These are phyloP conservation scores for Plasmodium coatneyi DNA, from an alignment of 169 alveolate genomes.

Conservation along the genomic window DNA sequence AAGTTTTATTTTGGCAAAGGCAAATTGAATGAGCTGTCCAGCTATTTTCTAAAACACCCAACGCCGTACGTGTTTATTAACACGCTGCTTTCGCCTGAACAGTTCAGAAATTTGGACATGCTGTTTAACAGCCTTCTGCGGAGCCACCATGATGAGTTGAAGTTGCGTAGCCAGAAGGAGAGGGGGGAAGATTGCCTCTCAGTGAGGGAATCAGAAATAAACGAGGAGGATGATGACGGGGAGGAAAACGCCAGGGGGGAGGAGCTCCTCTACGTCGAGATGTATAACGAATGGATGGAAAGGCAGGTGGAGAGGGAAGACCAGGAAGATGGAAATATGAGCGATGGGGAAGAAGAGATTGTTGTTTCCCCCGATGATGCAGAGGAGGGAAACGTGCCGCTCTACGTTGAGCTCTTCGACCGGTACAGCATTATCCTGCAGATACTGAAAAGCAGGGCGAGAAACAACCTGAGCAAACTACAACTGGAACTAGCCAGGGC, in stretches of 20 bases:
- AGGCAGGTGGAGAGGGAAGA: slow-evolving; percentile 18
- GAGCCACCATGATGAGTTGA: slow-evolving; percentile 53
- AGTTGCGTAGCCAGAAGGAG: slow-evolving; percentile 1
- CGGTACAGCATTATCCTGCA: slow-evolving; percentile 88
- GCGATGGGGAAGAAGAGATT: neutral
- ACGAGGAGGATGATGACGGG: neutral
- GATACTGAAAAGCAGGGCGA: slow-evolving; percentile 89
- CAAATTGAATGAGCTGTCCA: slow-evolving; percentile 53
- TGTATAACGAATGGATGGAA: slow-evolving; percentile 37
- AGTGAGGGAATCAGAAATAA: neutral
- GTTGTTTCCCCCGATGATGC: neutral
- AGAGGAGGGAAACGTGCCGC: slow-evolving; percentile 2
- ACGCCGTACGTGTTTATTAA: slow-evolving; percentile 87
- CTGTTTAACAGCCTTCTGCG: slow-evolving; percentile 46
- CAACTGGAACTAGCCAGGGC: slow-evolving; percentile 88
- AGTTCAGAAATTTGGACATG: slow-evolving; percentile 88
- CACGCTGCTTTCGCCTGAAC: slow-evolving; percentile 84
- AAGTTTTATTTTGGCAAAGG: slow-evolving; percentile 66
- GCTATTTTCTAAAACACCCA: slow-evolving; percentile 72
- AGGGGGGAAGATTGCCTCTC: neutral
- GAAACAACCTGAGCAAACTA: slow-evolving; percentile 79
- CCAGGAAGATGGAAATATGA: neutral
- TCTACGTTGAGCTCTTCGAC: slow-evolving; percentile 85
- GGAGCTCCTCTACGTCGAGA: neutral
- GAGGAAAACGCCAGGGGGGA: neutral